Base-by-base conservation (phyloP, 2,329 filamentous ascomycete species). In the Ophiocordyceps robertsii region DNA sequence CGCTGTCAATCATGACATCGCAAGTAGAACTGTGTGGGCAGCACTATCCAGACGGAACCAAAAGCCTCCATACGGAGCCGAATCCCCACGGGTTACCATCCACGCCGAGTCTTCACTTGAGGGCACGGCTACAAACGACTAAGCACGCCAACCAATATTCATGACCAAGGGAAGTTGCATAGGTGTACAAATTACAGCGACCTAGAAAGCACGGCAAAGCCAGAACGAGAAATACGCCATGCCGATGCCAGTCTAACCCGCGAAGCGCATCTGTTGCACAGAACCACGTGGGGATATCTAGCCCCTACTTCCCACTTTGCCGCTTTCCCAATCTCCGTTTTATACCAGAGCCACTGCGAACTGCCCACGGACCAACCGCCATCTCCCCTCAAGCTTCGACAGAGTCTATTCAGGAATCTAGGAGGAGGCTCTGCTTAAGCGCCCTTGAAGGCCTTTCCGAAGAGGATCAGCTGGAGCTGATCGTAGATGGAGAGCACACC, bases 401-500 rank as follows among this genome's bases (percentile, higher is more conserved):
- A 55, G 48, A 55, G 55, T 68, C 62, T 69, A 67, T 68, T 60
- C 58, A 63, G 56, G 54, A 56, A 57, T 56, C 50, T 52, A 55
- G 49, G 49, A 49, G 50, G 57, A 57, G 54, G 51, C 55, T 62
- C 70, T 70, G 70, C 67, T 56, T 67, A 70, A 56, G 67, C 69
- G 53, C 69, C 68, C 63, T 93, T 94, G 89, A 89, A 98, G 78
- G 88, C 86, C 89, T 98, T 96, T 72, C 92, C 92, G 86, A 98
- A 98, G 72, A 98, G 73, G 70, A 98, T 73, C 69, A 98, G 81
- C 84, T 98, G 92, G 70, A 86, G 86, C 81, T 96, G 90, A 72
- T 98, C 92, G 77, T 98, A 98, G 87, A 98, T 95, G 71, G 92
- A 98, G 69, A 98, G 80, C 68, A 98, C 92, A 98, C 92, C 92